Conservation (phyloP, 768 basidiomycete species). For the Saitozyma sp. region DNA sequence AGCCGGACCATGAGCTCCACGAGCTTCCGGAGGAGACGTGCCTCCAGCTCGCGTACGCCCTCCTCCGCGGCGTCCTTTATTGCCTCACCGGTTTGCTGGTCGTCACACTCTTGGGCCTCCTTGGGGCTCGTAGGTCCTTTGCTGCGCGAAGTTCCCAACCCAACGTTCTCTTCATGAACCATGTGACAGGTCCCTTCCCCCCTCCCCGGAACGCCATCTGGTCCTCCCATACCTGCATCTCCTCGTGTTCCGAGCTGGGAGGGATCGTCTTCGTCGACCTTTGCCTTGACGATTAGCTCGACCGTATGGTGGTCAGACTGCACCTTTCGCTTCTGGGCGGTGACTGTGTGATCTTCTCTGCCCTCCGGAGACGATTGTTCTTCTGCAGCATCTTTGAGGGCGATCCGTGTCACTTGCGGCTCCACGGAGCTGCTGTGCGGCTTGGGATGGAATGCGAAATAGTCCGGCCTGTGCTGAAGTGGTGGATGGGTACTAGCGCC, state of each 20-base stretch:
- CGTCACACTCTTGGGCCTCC: neutral
- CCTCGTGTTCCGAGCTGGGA: too few relatives aligned
- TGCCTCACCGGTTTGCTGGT: constrained; percentile 2
- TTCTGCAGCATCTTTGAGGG: neutral
- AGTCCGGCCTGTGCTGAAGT: too few relatives aligned
- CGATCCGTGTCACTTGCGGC: neutral
- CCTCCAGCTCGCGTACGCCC: constrained; percentile 18
- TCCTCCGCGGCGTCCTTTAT: constrained; percentile 1
- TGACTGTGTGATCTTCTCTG: neutral
- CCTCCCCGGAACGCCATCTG: neutral
- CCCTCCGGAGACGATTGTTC: neutral
- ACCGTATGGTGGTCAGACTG: neutral
- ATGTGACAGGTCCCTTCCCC: neutral
- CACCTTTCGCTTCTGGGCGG: neutral
- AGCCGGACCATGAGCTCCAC: constrained; percentile 34
- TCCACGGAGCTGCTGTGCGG: too few relatives aligned
- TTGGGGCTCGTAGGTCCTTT: neutral
- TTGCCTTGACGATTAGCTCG: neutral
- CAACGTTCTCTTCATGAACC: neutral
- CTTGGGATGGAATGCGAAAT: too few relatives aligned
- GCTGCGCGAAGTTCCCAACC: too few relatives aligned
- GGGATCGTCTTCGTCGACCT: neutral
- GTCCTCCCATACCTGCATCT: too few relatives aligned
- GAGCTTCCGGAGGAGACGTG: constrained; percentile 24
- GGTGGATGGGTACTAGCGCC: too few relatives aligned